These are phyloP conservation scores for Dovyalis caffra DNA, from an alignment of 345 rosid species.

Conservation along the genomic window DNA sequence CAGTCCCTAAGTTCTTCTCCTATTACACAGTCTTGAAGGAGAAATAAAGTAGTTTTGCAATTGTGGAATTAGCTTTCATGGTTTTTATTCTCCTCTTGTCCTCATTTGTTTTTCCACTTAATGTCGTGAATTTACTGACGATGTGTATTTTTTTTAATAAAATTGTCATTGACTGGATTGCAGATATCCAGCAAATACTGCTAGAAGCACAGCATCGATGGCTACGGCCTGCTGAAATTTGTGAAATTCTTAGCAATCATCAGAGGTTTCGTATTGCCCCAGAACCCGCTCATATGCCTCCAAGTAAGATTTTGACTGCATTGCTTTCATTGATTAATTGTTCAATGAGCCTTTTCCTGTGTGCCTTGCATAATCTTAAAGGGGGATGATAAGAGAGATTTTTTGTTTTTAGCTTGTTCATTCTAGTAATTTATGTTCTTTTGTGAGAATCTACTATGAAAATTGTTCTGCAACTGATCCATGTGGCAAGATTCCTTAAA, in stretches of 20 bases:
- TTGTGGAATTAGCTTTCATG: background rate
- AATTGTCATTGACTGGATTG: conserved; percentile 7
- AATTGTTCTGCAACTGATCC: background rate
- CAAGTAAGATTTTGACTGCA: conserved; percentile 46
- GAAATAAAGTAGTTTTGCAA: background rate
- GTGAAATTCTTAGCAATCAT: conserved; percentile 77
- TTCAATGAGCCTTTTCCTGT: background rate
- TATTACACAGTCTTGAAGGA: background rate
- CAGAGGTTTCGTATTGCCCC: conserved; percentile 60
- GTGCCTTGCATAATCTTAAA: background rate
- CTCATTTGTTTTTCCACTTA: background rate
- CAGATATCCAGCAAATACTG: conserved; percentile 83
- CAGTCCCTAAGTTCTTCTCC: conserved; percentile 3
- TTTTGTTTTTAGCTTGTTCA: background rate
- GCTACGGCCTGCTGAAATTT: conserved; percentile 94
- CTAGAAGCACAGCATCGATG: conserved; percentile 82
- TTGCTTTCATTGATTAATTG: background rate
- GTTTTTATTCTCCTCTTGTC: background rate
- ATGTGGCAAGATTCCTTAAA: background rate
- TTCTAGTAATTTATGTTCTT: background rate
- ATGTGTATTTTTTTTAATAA: background rate
- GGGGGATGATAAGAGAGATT: background rate
- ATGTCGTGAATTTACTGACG: background rate
- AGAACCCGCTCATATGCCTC: conserved; percentile 68
- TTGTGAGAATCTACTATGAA: background rate